phyloP scores from a whole-genome alignment of 2,329 filamentous ascomycete species.

The Sclerotinia sclerotiorum region DNA sequence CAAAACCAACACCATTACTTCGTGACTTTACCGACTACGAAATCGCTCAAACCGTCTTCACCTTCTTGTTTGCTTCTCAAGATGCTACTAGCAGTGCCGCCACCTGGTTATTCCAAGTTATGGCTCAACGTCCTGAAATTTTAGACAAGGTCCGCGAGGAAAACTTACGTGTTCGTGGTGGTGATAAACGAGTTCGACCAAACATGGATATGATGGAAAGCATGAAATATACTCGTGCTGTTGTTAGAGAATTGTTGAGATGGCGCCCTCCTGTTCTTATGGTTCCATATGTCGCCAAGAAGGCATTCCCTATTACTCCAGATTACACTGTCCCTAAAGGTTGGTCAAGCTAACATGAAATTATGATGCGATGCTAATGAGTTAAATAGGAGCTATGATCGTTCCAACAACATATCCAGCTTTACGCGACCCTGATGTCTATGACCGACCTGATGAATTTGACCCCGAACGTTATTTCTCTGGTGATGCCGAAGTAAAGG shows the following conservation, averaged over 20 bases:
- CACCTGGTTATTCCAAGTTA: constrained; percentile 94
- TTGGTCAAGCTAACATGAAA: constrained; percentile 40
- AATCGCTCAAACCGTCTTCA: constrained; percentile 91
- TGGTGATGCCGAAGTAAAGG: constrained; percentile 77
- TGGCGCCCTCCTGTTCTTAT: constrained; percentile 96
- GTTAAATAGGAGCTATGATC: constrained; percentile 73
- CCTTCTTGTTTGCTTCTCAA: constrained; percentile 95
- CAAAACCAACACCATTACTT: constrained; percentile 80
- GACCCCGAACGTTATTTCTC: constrained; percentile 90
- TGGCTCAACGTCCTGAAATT: constrained; percentile 90
- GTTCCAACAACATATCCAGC: constrained; percentile 89
- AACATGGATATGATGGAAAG: constrained; percentile 85
- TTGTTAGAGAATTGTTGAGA: constrained; percentile 86
- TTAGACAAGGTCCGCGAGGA: constrained; percentile 89
- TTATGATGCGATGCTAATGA: constrained; percentile 26
- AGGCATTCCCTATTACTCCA: constrained; percentile 85
- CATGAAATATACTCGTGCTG: constrained; percentile 85
- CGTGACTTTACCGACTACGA: constrained; percentile 88
- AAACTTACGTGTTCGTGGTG: constrained; percentile 74
- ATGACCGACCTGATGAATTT: constrained; percentile 83
- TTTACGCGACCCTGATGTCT: constrained; percentile 89
- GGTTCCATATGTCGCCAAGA: constrained; percentile 94
- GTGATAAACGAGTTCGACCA: constrained; percentile 68
- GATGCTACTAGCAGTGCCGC: constrained; percentile 92
- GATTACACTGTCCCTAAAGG: constrained; percentile 91